Conservation (phyloP, 2,329 filamentous ascomycete species). For the Exophiala spinifera region DNA sequence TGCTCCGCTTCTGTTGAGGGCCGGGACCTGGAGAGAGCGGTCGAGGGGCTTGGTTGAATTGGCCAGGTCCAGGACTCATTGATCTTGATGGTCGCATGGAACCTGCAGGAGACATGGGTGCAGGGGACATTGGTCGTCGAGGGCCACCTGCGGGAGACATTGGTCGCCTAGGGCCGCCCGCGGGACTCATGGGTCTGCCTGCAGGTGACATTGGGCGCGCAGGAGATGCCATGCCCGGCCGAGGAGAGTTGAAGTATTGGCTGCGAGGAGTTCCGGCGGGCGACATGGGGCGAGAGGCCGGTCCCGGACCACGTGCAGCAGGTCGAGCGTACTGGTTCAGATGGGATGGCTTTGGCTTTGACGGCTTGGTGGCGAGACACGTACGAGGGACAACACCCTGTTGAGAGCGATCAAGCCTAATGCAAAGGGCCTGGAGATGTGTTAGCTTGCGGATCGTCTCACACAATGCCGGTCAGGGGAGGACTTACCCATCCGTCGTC, state of each 20-base stretch:
- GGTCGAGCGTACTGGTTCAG: constrained; percentile 54
- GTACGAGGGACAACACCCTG: constrained; percentile 93
- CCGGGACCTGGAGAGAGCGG: constrained; percentile 50
- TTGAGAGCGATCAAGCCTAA: constrained; percentile 80
- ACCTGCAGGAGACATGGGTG: constrained; percentile 1
- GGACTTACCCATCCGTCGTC: constrained; percentile 92
- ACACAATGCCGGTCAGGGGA: too few species aligned
- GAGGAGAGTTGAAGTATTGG: constrained; percentile 31
- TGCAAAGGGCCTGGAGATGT: constrained; percentile 71
- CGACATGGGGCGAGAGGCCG: constrained; percentile 29
- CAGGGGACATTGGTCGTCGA: constrained; percentile 30
- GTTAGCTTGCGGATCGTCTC: constrained; percentile 32
- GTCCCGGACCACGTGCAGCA: constrained; percentile 23
- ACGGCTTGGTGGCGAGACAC: constrained; percentile 85
- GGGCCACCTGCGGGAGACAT: constrained; percentile 42
- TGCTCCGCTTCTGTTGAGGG: constrained; percentile 40
- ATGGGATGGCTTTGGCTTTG: constrained; percentile 72
- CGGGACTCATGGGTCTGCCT: constrained; percentile 28
- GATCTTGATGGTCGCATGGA: constrained; percentile 33
- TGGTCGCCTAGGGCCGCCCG: constrained; percentile 37
- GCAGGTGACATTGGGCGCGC: constrained; percentile 33
- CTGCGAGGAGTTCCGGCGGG: constrained; percentile 17
- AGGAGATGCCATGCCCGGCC: constrained; percentile 32
- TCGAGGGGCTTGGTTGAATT: constrained; percentile 33
- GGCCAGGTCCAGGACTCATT: constrained; percentile 21